Evolutionary conservation across 305 asterid genomes (phyloP), one percentile per base, ranked within the genome.

Genomic region (Plantago rigida): DNA sequence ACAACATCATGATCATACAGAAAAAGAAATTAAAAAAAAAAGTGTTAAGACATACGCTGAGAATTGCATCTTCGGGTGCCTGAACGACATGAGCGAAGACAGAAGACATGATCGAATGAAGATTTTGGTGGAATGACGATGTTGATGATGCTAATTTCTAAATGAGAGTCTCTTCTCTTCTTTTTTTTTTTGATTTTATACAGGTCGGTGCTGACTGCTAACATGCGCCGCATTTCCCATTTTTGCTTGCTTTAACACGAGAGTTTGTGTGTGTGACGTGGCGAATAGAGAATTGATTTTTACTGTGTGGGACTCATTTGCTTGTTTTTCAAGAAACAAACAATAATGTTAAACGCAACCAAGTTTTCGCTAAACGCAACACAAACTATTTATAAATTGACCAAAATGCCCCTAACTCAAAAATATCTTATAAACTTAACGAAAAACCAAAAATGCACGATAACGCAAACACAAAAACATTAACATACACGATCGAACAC

Each of bases 51-150:
- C 8, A 3, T 76, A 86, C 95, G 82, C 95, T 89, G 48, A 84
- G 53, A 58, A 86, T 86, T 22, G 92, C 84, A 84, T 86, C 95
- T 74, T 86, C 95, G 41, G 92, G 95, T 59, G 92, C 95, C 42
- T 70, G 95, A 59, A 75, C 87, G 64, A 84, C 71, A 68, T 36
- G 54, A 52, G 81, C 71, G 72, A 86, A 86, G 49, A 82, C 92
- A 7, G 92, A 86, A 61, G 75, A 9, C 46, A 41, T 41, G 46
- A 41, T 41, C 46, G 46, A 9, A 1, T 9, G 3, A 41, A 9
- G 19, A 17, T 17, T 17, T 17, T 17, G 19, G 19, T 17, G 13
- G 9, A 39, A 39, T 5, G 2, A 5, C 11, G 7, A 7, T 39
- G 9, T 1, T 41, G 13, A 11, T 41, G 46, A 1, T 36, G 42